These are phyloP conservation scores for Arabidopsis arenosa DNA, from an alignment of 345 rosid genomes.

Conservation along the genomic window DNA sequence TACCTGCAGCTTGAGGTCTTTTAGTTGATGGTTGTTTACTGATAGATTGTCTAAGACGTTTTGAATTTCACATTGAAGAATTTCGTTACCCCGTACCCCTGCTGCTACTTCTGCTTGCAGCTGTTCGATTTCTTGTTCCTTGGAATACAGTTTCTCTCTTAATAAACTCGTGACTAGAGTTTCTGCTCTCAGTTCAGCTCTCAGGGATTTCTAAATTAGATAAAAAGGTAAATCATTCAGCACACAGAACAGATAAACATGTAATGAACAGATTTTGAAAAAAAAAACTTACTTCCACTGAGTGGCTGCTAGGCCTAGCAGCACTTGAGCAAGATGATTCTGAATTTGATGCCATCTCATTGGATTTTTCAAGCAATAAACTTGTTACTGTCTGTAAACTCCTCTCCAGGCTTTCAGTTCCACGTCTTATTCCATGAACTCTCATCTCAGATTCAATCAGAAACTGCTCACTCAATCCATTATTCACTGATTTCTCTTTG, in stretches of 20 bases:
- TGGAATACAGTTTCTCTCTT: slow-evolving; percentile 81
- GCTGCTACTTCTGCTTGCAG: slow-evolving; percentile 84
- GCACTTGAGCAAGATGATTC: slow-evolving; percentile 34
- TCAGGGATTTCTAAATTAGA: slow-evolving; percentile 55
- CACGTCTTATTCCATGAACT: slow-evolving; percentile 70
- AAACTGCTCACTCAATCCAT: slow-evolving; percentile 70
- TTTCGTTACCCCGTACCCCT: slow-evolving; percentile 76
- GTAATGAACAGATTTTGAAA: slow-evolving; percentile 6
- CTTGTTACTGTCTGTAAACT: slow-evolving; percentile 72
- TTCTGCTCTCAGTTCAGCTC: slow-evolving; percentile 78
- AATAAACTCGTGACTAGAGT: slow-evolving; percentile 67
- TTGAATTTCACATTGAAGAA: slow-evolving; percentile 71
- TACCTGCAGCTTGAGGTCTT: slow-evolving; percentile 92
- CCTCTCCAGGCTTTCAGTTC: slow-evolving; percentile 68
- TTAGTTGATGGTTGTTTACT: slow-evolving; percentile 62
- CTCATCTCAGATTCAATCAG: slow-evolving; percentile 75
- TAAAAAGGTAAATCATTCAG: slow-evolving; percentile 30
- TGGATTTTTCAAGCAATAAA: slow-evolving; percentile 73
- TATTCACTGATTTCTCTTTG: slow-evolving; percentile 50
- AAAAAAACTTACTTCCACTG: slow-evolving; percentile 58
- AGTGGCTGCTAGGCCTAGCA: slow-evolving; percentile 41
- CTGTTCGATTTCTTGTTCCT: slow-evolving; percentile 85
- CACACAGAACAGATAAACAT: slow-evolving; percentile 17
- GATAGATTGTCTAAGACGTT: slow-evolving; percentile 75
- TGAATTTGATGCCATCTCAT: slow-evolving; percentile 47